A percentile compares a stretch with the other conserved stretches of the same genome.
Conservation (phyloP, 257 asterid genomes). For the Misopates orontium region DNA sequence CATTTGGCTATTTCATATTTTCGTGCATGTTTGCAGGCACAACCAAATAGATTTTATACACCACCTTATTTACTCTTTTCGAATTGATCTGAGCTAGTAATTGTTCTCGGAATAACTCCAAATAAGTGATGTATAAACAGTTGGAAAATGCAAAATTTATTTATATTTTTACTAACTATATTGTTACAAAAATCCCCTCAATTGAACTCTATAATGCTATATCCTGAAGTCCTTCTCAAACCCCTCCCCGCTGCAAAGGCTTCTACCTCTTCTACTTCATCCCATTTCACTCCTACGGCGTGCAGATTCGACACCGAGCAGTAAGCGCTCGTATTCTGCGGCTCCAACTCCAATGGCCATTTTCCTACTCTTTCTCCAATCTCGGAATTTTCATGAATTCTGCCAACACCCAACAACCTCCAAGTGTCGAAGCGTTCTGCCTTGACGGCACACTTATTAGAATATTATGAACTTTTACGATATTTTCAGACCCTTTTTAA, state of each 20-base stretch:
- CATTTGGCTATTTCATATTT: too few species aligned
- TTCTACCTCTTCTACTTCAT: slow-evolving; percentile 41
- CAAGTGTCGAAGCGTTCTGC: slow-evolving; percentile 40
- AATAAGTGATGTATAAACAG: too few species aligned
- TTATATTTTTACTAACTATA: neutral
- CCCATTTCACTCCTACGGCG: slow-evolving; percentile 62
- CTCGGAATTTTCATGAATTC: slow-evolving; percentile 44
- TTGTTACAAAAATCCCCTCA: slow-evolving; percentile 9
- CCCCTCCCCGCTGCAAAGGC: slow-evolving; percentile 44
- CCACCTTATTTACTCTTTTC: too few species aligned
- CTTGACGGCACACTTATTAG: slow-evolving; percentile 31
- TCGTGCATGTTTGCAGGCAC: too few species aligned
- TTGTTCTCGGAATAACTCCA: too few species aligned
- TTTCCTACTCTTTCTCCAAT: slow-evolving; percentile 46
- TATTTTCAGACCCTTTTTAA: too few species aligned
- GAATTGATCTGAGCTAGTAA: too few species aligned
- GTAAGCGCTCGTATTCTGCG: slow-evolving; percentile 39
- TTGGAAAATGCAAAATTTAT: too few species aligned
- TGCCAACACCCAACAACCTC: slow-evolving; percentile 57
- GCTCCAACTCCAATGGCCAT: slow-evolving; percentile 47
- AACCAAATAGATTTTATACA: too few species aligned
- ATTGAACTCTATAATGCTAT: slow-evolving; percentile 42
- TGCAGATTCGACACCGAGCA: slow-evolving; percentile 52
- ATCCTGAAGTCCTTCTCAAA: slow-evolving; percentile 46
- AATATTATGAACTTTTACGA: slow-evolving; percentile 50